Evolutionary conservation across 2,329 filamentous ascomycete genomes (phyloP).

Genomic region (Aplosporella prunicola): DNA sequence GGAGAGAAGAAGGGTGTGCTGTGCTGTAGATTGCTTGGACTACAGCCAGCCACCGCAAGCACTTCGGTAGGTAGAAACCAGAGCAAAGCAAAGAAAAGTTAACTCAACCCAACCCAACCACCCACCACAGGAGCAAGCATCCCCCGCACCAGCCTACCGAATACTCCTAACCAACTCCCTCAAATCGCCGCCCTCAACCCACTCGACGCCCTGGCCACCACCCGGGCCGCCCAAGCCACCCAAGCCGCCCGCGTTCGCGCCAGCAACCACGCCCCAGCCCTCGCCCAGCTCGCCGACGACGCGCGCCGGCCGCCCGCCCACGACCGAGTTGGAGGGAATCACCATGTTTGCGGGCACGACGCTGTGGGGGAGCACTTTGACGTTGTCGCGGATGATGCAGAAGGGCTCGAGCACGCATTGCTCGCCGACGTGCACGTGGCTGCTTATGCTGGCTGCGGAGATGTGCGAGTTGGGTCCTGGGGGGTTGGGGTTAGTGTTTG

Average conservation of each 20-base stretch:
- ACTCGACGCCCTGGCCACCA: constrained; percentile 33
- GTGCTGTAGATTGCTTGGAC: too few species aligned
- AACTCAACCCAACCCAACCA: background rate
- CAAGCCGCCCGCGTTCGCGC: constrained; percentile 19
- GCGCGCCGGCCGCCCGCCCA: constrained; percentile 50
- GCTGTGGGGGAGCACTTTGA: constrained; percentile 73
- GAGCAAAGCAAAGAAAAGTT: too few species aligned
- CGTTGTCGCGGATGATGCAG: constrained; percentile 87
- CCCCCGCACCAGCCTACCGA: constrained; percentile 16
- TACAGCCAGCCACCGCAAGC: too few species aligned
- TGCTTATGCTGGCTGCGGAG: constrained; percentile 74
- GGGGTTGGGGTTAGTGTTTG: too few species aligned
- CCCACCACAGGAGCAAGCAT: background rate
- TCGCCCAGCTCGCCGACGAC: constrained; percentile 41
- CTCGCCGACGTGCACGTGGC: constrained; percentile 75
- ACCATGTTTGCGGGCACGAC: constrained; percentile 84
- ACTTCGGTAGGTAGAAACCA: too few species aligned
- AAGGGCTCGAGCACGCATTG: constrained; percentile 74
- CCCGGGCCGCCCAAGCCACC: background rate
- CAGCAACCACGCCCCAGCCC: constrained; percentile 39
- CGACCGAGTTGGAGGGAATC: constrained; percentile 81
- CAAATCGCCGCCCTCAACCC: constrained; percentile 42
- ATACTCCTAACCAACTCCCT: constrained; percentile 40
- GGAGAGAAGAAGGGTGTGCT: too few species aligned
- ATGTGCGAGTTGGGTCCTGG: constrained; percentile 51